Evolutionary conservation across 2,329 filamentous ascomycete species (phyloP).

Genomic region (Xylariomycetidae sp.): DNA sequence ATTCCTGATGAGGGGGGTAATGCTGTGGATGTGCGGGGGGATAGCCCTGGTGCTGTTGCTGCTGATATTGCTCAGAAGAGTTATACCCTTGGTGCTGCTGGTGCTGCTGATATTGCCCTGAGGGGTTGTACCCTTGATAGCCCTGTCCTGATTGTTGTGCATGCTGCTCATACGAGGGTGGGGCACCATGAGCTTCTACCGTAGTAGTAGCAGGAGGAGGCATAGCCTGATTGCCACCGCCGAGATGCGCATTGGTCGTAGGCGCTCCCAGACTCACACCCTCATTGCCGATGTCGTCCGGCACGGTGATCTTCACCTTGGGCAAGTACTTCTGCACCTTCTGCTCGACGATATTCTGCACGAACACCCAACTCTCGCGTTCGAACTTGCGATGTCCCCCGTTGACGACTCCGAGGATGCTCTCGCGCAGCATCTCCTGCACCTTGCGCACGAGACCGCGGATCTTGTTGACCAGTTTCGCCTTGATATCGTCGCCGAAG

Average conservation of each 20-base stretch:
- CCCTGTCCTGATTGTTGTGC: no score
- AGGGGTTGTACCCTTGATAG: no score
- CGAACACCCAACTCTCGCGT: conserved; percentile 40
- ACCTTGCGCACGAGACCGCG: conserved; percentile 39
- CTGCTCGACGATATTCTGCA: conserved; percentile 39
- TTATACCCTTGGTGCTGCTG: no score
- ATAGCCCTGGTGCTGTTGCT: conserved; percentile 16
- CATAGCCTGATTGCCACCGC: conserved; percentile 25
- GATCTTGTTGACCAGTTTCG: conserved; percentile 40
- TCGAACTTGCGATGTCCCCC: conserved; percentile 44
- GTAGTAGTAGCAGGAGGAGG: no score
- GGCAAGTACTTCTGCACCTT: conserved; percentile 43
- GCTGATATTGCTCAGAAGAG: no score
- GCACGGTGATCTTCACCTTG: conserved; percentile 40
- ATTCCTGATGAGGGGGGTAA: conserved; percentile 7
- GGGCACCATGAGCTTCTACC: no score
- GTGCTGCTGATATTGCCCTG: no score
- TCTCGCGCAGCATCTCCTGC: conserved; percentile 40
- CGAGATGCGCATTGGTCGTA: conserved; percentile 24
- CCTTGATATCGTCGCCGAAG: conserved; percentile 38
- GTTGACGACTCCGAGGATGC: conserved; percentile 40
- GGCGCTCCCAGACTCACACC: conserved; percentile 38
- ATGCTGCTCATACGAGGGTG: no score
- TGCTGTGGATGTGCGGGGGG: no score
- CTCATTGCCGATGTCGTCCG: conserved; percentile 43